Evolutionary conservation across 768 basidiomycete genomes (phyloP), one percentile per base, ranked within the genome.

Genomic region (Russula sp.): DNA sequence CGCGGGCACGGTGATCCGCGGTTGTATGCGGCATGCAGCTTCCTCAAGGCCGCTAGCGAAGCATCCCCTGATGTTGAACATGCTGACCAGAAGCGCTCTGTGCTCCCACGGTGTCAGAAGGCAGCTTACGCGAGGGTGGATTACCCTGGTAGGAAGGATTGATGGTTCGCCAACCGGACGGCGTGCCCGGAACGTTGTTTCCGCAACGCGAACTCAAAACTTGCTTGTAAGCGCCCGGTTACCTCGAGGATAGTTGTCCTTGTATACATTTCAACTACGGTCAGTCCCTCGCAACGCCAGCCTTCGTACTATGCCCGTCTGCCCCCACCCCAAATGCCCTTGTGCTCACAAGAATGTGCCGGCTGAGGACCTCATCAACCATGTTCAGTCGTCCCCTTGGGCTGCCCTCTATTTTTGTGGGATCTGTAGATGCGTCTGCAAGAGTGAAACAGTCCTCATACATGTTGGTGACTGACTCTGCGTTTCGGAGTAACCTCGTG

Each of bases 391-490:
- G 18, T 63, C 67, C 7, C 58, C 65, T 16, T 68, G 67, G 67
- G 61, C 48, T 11, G 32, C 47, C 11, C 47, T 31, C 42, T 68
- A 68, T 52, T 42, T 66, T 18, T 68, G 67, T 35, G 49, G 51
- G 27, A 52, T 49, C 5, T 68, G 67, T 63, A 63, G 32, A 58
- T 66, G 61, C 22, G 65, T 68, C 5, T 68, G 67, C 53, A 56
- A 32, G 50, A 59, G 55, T 37, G 65, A 68, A 40, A 16, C 45
- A 5, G 58, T 51, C n/a, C 62, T 68, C 18, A 57, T 40, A 20
- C 44, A 40, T 58, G 67, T 64, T 7, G 32, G 64, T 57, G 20
- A 27, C 35, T 48, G 40, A 18, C n/a, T 18, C 31, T 48, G 18
- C 8, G 10, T 53, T 10, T 59, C 3, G 50, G 32, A n/a, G 11